Base-by-base conservation (phyloP, 1,284 basidiomycete genomes). In the Heliocybe sulcata region DNA sequence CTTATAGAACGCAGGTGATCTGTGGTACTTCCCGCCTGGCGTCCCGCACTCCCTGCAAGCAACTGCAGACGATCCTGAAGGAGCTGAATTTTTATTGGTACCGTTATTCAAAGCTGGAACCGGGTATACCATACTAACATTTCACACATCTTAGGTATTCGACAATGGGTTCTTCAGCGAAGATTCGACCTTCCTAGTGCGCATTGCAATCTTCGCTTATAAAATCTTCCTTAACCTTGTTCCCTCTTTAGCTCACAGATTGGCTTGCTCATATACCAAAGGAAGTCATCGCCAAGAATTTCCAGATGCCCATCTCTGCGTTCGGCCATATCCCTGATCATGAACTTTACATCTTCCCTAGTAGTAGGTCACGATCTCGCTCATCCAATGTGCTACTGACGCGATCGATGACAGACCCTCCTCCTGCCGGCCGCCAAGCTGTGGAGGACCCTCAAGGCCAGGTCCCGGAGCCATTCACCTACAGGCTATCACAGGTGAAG, bases 11-110 rank as follows among this genome's bases (percentile, higher is more conserved):
- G 54, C 65, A 29, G 72, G 72, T 2, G 73, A 74, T 54, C 56
- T 76, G 45, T 76, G 85, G 85, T 87, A 81, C 69, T 87, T 88
- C 73, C 85, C 85, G 11, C 70, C 84, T 10, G 85, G 86, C 16
- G 75, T 82, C 56, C 71, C 71, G 0, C 71, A 72, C 56, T 67
- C 66, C 3, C 72, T 90, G 26, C 87, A 90, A 70, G 85, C 83
- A n/a, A 82, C 80, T 4, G 70, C 75, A 9, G 78, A 79, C 1
- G 38, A 42, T 20, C 38, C 38, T 20, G 38, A 42, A 20, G 87
- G 85, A 1, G 72, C 80, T 8, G 87, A 90, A 65, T 90, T 89
- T 65, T 68, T 90, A 35, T 70, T 90, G 61, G 84, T 87, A 53
- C 6, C 16, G 77, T 60, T 26, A 10, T 8, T 20, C 38, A 20